Evolutionary conservation across 208 protist species (phyloP), one percentile per base, ranked within the genome.

Genomic region (Acanthamoeba royreba): DNA sequence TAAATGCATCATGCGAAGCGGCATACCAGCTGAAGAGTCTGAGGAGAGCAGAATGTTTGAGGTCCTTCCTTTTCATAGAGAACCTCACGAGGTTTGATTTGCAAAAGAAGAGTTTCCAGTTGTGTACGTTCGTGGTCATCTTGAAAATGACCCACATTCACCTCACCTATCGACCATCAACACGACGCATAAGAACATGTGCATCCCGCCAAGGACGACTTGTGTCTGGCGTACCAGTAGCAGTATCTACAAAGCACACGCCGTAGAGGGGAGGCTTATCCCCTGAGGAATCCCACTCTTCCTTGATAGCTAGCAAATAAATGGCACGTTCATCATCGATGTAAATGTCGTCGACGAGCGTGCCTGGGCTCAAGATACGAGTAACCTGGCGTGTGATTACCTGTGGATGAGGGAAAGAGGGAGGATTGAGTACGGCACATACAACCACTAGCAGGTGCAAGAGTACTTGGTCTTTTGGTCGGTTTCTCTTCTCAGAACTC

Each of bases 261-360:
- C 93, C 95, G 45, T 87, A 88, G 11, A 43, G 2, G 66, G 66
- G 66, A 9, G 13, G 66, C 8, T 33, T 25, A 17, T 38, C 4
- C 8, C 38, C 87, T n/a, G 22, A 0, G 38, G 53, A 25, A 47
- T 52, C 40, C 47, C 47, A 49, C 28, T 58, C 31, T 35, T 96
- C 94, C 66, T 91, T 93, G 15, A 97, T 63, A 0, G 93, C 85
- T 33, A 96, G 66, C 2, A 97, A 61, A 92, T 95, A 96, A 35
- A 55, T 63, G 1, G 87, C 72, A 0, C 31, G 42, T 4, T 35
- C 11, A 17, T 93, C 92, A 3, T 85, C 45, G 1, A 96, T 35
- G n/a, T 96, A 61, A 11, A n/a, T 42, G 17, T 95, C 95, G 43
- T 97, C 96, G 0, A 96, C 45, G 0, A 97, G 47, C 0, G 96